phyloP scores from a whole-genome alignment of 2,329 filamentous ascomycete genomes.

The Aspergillus thermomutatus region DNA sequence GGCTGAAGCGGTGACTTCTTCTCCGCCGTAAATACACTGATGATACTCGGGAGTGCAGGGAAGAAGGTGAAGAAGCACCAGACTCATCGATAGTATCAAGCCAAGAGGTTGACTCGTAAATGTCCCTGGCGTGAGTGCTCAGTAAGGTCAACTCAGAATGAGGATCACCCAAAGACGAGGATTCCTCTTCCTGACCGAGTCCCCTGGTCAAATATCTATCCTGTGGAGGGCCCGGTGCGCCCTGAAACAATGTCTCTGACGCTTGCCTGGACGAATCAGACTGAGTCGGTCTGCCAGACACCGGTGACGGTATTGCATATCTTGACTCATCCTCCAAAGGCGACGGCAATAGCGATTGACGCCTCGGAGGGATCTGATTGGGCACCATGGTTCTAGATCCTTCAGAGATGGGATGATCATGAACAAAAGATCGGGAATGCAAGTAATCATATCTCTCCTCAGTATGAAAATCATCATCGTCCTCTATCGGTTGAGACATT shows the following conservation, averaged over 20 bases:
- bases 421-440: conserved; percentile 46
- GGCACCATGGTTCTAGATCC: conserved; percentile 24
- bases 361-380: conserved; percentile 32
- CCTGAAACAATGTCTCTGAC: conserved; percentile 1
- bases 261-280: conserved; percentile 14
- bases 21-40: conserved; percentile 66
- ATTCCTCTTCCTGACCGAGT: neutral
- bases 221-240: neutral
- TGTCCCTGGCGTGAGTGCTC: conserved; percentile 44
- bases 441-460: conserved; percentile 54
- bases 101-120: conserved; percentile 85
- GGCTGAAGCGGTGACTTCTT: conserved; percentile 65
- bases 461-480: conserved; percentile 38
- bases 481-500: conserved; percentile 34
- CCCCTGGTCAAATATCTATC: neutral
- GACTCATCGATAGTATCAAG: conserved; percentile 93
- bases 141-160: conserved; percentile 16
- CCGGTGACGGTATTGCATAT: conserved; percentile 10
- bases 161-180: neutral
- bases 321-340: conserved; percentile 28
- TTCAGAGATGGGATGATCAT: conserved; percentile 18
- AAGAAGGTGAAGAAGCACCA: conserved; percentile 73
- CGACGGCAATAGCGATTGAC: conserved; percentile 38
- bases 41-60: conserved; percentile 75
- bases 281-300: conserved; percentile 44